Evolutionary conservation across 2,329 filamentous ascomycete species (phyloP).

Genomic region (Cercospora sp.): DNA sequence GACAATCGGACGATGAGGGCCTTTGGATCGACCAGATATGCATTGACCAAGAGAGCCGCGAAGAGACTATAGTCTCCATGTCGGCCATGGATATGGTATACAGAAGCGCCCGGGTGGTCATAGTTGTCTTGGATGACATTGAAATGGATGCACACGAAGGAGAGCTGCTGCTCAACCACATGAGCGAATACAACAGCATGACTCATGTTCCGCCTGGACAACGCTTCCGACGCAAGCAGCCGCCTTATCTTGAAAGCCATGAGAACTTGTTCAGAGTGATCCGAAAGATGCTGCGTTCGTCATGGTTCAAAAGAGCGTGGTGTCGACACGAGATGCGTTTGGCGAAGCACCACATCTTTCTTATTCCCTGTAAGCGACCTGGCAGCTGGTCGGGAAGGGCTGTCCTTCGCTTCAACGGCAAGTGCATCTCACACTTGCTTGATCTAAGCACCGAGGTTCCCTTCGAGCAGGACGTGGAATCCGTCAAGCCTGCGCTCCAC

Average conservation of each 20-base stretch:
- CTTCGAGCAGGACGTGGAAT: slow-evolving; percentile 36
- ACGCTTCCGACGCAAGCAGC: slow-evolving; percentile 36
- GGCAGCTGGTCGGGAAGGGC: slow-evolving; percentile 24
- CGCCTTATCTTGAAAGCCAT: slow-evolving; percentile 36
- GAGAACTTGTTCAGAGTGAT: slow-evolving; percentile 37
- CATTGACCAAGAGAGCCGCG: slow-evolving; percentile 45
- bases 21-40: slow-evolving; percentile 51
- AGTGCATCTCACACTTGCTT: slow-evolving; percentile 45
- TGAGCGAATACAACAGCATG: slow-evolving; percentile 41
- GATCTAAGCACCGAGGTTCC: slow-evolving; percentile 39
- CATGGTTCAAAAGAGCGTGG: slow-evolving; percentile 49
- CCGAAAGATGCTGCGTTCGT: slow-evolving; percentile 43
- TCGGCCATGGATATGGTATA: slow-evolving; percentile 48
- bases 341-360: slow-evolving; percentile 44
- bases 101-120: slow-evolving; percentile 43
- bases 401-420: slow-evolving; percentile 44
- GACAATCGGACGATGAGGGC: slow-evolving; percentile 40
- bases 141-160: slow-evolving; percentile 39
- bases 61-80: slow-evolving; percentile 43
- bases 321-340: slow-evolving; percentile 48
- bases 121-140: slow-evolving; percentile 47
- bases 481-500: slow-evolving; percentile 37
- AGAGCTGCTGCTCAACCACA: slow-evolving; percentile 41
- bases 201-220: slow-evolving; percentile 34
- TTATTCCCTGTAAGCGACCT: slow-evolving; percentile 40